Evolutionary conservation across 2,329 filamentous ascomycete genomes (phyloP).

Genomic region (Teratosphaeria epicoccoides): DNA sequence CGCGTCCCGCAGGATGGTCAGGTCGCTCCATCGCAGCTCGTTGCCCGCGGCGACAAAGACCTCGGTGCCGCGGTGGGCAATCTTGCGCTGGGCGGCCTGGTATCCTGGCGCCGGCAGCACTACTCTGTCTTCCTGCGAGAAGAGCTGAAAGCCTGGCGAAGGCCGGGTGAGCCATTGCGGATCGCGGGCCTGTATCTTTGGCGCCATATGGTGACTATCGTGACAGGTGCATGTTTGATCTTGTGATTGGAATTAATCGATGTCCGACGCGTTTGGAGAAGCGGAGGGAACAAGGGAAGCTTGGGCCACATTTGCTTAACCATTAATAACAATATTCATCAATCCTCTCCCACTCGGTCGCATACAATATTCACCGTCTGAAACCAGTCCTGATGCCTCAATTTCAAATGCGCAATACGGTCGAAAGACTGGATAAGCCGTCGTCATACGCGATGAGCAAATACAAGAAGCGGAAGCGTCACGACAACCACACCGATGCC

Average conservation of each 20-base stretch:
- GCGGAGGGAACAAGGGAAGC: background rate
- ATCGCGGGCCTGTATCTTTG: conserved; percentile 73
- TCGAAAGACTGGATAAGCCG: conserved; percentile 85
- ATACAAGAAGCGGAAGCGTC: conserved; percentile 58
- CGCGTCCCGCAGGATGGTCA: conserved; percentile 63
- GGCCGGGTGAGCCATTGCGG: conserved; percentile 76
- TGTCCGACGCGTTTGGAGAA: background rate
- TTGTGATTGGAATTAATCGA: background rate
- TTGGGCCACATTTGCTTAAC: conserved; percentile 12
- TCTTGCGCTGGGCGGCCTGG: conserved; percentile 46
- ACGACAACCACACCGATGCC: conserved; percentile 46
- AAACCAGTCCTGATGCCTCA: conserved; percentile 32
- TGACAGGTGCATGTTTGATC: background rate
- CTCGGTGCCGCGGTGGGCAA: conserved; percentile 75
- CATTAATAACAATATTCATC: background rate
- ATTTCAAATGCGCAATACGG: conserved; percentile 52
- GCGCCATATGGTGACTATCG: conserved; percentile 42
- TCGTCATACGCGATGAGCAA: conserved; percentile 85
- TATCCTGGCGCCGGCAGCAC: conserved; percentile 9
- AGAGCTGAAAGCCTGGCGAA: conserved; percentile 67
- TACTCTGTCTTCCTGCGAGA: conserved; percentile 30
- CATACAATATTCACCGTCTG: background rate
- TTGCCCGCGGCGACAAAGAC: conserved; percentile 81
- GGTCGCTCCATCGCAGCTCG: conserved; percentile 83
- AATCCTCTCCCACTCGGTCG: background rate